These are phyloP conservation scores for Talaromyces sp. DNA, from an alignment of 2,329 filamentous ascomycete species.

Conservation along the genomic window DNA sequence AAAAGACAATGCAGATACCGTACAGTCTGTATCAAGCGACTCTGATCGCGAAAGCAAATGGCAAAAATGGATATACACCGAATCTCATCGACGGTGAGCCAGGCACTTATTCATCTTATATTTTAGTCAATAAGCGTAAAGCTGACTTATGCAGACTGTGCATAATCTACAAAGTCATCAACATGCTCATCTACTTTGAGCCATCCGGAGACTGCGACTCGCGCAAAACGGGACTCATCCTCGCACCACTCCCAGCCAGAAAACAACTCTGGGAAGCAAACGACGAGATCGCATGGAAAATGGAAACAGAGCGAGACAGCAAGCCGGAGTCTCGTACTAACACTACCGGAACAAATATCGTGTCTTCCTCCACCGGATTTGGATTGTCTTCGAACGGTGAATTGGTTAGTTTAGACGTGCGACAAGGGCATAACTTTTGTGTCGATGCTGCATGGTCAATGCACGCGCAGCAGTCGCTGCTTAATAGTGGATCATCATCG, in stretches of 20 bases:
- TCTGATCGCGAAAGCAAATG: constrained; percentile 29
- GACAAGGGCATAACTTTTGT: background rate
- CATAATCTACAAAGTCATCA: constrained; percentile 41
- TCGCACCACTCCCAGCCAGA: constrained; percentile 44
- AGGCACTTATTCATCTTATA: no score
- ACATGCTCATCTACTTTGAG: constrained; percentile 45
- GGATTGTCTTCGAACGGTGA: constrained; percentile 7
- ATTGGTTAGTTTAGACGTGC: constrained; percentile 3
- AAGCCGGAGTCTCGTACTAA: constrained; percentile 13
- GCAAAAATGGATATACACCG: constrained; percentile 44
- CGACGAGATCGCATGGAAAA: constrained; percentile 35
- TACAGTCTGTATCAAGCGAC: constrained; percentile 14
- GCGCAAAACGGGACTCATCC: constrained; percentile 31
- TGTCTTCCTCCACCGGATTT: background rate
- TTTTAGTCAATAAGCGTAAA: background rate
- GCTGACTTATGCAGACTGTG: constrained; percentile 33
- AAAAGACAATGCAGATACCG: background rate
- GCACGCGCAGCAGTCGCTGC: background rate
- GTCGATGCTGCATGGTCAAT: background rate
- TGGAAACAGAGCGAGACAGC: constrained; percentile 28
- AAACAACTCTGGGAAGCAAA: constrained; percentile 47
- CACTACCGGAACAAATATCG: background rate
- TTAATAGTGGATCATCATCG: constrained; percentile 15
- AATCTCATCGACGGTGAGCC: constrained; percentile 30
- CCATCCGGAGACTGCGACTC: constrained; percentile 39